Evolutionary conservation across 75 land plant species (phyloP).

Genomic region (Chamaecyparis obtusa): DNA sequence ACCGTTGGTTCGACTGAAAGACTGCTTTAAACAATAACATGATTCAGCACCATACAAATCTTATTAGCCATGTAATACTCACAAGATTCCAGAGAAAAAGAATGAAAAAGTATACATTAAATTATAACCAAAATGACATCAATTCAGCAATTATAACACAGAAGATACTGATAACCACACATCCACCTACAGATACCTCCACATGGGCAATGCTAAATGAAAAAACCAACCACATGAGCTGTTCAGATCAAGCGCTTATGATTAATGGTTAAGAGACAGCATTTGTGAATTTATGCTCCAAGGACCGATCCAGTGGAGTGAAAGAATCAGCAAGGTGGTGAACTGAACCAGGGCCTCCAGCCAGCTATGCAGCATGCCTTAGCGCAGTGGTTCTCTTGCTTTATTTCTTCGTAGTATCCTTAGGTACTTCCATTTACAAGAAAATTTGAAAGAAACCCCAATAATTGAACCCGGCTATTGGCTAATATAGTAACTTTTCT

Average conservation of each 20-base stretch:
- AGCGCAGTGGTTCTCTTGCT: not conserved
- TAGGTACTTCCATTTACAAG: not conserved
- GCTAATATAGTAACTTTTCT: not conserved
- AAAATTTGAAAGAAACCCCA: not conserved
- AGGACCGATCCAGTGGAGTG: not conserved
- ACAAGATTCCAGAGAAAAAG: not conserved
- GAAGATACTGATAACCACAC: not conserved
- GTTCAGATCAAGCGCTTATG: constrained; percentile 1
- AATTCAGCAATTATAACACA: not conserved
- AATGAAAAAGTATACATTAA: not conserved
- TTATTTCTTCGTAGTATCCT: not conserved
- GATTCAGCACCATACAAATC: not conserved
- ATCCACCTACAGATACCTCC: constrained; percentile 9
- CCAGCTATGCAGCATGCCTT: not conserved
- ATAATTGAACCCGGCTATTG: not conserved
- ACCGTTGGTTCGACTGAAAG: constrained; percentile 48
- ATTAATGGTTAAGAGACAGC: not conserved
- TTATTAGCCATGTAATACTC: not conserved
- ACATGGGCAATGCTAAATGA: not conserved
- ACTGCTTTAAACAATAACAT: constrained; percentile 24
- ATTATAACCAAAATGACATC: not conserved
- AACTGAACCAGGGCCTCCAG: not conserved
- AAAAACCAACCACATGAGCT: constrained; percentile 4
- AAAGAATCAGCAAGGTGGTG: not conserved
- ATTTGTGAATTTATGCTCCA: constrained; percentile 1